Percentiles rank a stretch among this genome's conserved stretches.
These are phyloP conservation scores for Candida pseudofarinosa DNA, from an alignment of 805 yeast genomes.

Conservation along the genomic window DNA sequence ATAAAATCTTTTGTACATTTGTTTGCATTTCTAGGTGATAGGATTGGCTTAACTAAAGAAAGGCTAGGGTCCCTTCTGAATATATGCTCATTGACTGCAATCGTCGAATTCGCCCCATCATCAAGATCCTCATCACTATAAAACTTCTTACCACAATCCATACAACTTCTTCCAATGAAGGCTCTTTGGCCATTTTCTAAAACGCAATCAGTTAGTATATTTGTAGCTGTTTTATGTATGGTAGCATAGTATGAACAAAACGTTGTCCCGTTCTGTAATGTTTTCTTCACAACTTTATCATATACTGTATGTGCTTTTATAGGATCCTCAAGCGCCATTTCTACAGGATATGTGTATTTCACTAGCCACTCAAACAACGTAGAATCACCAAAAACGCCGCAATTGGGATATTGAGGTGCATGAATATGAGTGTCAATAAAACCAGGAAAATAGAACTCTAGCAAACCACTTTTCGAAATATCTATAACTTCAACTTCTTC, in stretches of 20 bases:
- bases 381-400: constrained; percentile 74
- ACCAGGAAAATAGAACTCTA: constrained; percentile 70
- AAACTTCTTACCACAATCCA: too few relatives aligned
- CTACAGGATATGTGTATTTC: constrained; percentile 80
- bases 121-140: too few relatives aligned
- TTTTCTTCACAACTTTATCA: constrained; percentile 54
- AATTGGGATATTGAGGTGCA: constrained; percentile 80
- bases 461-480: constrained; percentile 21
- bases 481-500: constrained; percentile 1
- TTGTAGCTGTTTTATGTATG: constrained; percentile 66
- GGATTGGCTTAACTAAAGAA: too few relatives aligned
- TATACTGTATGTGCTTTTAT: constrained; percentile 56
- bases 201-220: constrained; percentile 63
- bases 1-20: too few relatives aligned
- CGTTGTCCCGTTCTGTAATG: constrained; percentile 75
- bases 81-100: too few relatives aligned
- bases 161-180: too few relatives aligned
- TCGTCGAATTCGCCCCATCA: too few relatives aligned
- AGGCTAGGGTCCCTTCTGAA: too few relatives aligned
- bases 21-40: too few relatives aligned
- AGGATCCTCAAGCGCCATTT: constrained; percentile 53
- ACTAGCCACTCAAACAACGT: constrained; percentile 81
- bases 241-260: constrained; percentile 84
- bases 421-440: constrained; percentile 81
- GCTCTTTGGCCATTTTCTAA: too few relatives aligned